Percentiles rank a stretch among this genome's conserved stretches.
These are phyloP conservation scores for Luzula sylvatica DNA, from an alignment of 176 grass and related monocot species.

Conservation along the genomic window DNA sequence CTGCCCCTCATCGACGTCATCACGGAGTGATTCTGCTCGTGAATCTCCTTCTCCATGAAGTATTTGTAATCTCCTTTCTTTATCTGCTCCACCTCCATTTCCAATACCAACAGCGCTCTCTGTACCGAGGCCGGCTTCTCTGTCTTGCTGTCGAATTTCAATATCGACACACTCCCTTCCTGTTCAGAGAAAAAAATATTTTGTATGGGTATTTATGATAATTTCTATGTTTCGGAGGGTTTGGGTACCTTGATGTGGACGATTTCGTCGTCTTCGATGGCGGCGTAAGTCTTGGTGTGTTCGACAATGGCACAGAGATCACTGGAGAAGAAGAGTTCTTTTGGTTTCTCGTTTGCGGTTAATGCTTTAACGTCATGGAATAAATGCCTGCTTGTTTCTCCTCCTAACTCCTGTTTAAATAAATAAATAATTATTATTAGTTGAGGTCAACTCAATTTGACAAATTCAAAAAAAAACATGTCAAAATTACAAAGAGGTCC, in stretches of 20 bases:
- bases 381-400: constrained; percentile 34
- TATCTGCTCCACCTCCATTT: constrained; percentile 98
- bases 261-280: constrained; percentile 83
- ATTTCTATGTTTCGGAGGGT: neutral
- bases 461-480: too few species aligned
- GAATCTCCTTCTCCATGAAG: constrained; percentile 97
- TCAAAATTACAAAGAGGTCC: constrained; percentile 14
- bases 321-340: constrained; percentile 89
- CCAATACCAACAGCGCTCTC: constrained; percentile 81
- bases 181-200: constrained; percentile 12
- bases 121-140: constrained; percentile 86
- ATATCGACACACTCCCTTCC: constrained; percentile 83
- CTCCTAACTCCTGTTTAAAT: constrained; percentile 50
- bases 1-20: constrained; percentile 93
- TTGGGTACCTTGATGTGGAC: constrained; percentile 74
- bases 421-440: too few species aligned
- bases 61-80: constrained; percentile 90
- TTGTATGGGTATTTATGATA: too few species aligned
- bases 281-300: constrained; percentile 83
- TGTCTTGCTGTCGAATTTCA: constrained; percentile 76
- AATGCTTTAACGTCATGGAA: constrained; percentile 76
- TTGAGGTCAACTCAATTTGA: too few species aligned
- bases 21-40: constrained; percentile 81
- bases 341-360: constrained; percentile 62
- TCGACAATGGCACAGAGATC: constrained; percentile 95